phyloP scores from a whole-genome alignment of 805 yeast species.

The Dipodascus albidus region DNA sequence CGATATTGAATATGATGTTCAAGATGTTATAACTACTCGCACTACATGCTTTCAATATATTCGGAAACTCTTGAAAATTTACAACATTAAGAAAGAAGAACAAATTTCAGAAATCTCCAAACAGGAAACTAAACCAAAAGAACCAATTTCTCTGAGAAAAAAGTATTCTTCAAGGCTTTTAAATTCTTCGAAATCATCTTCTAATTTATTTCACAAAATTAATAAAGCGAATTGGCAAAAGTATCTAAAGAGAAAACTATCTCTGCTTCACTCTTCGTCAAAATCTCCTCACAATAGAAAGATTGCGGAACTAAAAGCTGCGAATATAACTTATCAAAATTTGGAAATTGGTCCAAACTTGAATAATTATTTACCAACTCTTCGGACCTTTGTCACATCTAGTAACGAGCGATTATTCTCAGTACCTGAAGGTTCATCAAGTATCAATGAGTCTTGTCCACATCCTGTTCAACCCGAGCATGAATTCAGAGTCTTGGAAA shows the following conservation, averaged over 20 bases:
- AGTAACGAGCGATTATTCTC: neutral
- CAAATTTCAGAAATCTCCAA: too few relatives aligned
- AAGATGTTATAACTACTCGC: neutral
- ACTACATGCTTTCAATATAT: neutral
- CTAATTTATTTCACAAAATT: neutral
- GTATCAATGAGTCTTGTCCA: neutral
- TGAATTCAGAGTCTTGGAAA: neutral
- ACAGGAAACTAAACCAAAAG: too few relatives aligned
- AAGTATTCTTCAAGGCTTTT: too few relatives aligned
- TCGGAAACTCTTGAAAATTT: neutral
- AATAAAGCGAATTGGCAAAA: neutral
- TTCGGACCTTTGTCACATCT: neutral
- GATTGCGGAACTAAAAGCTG: neutral
- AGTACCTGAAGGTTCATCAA: neutral
- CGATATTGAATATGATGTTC: neutral
- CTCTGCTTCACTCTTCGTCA: neutral
- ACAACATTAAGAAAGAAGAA: neutral
- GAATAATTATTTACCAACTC: neutral
- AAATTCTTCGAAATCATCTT: too few relatives aligned
- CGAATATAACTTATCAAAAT: neutral
- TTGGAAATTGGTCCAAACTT: neutral
- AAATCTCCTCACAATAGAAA: neutral
- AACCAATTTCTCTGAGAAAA: too few relatives aligned
- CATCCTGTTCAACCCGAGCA: neutral
- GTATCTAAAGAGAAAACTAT: neutral